Percentiles rank a stretch among this genome's conserved stretches.
phyloP scores from a whole-genome alignment of 176 grass and related monocot species.

The Aegilops longissima region DNA sequence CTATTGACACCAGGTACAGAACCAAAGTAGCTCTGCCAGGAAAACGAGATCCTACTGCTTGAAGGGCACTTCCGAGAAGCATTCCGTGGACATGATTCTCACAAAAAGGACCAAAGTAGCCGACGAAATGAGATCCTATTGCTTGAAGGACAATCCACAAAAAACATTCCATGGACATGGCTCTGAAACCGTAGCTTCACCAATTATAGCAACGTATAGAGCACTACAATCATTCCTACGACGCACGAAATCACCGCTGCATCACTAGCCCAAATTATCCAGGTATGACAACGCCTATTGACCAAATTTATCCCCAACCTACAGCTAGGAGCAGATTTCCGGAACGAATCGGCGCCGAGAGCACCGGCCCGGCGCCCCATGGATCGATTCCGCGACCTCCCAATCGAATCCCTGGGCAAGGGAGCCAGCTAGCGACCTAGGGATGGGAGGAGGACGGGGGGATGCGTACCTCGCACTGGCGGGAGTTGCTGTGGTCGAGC shows the following conservation, averaged over 20 bases:
- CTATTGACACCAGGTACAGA: not conserved
- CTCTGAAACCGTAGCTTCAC: not conserved
- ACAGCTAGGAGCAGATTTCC: not conserved
- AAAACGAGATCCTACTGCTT: not conserved
- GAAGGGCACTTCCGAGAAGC: not conserved
- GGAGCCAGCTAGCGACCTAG: no score
- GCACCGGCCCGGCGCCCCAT: not conserved
- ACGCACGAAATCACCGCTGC: not conserved
- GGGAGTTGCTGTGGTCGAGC: conserved; percentile 98
- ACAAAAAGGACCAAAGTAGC: not conserved
- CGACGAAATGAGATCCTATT: not conserved
- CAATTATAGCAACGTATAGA: not conserved
- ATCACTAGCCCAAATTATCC: not conserved
- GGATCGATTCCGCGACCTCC: not conserved
- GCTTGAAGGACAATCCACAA: not conserved
- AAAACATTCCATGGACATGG: not conserved
- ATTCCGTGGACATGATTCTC: not conserved
- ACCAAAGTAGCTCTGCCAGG: not conserved
- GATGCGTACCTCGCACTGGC: conserved; percentile 86
- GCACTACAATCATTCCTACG: not conserved
- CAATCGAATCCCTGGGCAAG: conserved; percentile 6
- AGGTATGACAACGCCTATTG: not conserved
- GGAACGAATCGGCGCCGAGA: not conserved
- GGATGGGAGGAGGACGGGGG: no score
- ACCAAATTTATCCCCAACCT: not conserved